These are phyloP conservation scores for Saccharum officinarum DNA, from an alignment of 176 grass and related monocot species.

Conservation along the genomic window DNA sequence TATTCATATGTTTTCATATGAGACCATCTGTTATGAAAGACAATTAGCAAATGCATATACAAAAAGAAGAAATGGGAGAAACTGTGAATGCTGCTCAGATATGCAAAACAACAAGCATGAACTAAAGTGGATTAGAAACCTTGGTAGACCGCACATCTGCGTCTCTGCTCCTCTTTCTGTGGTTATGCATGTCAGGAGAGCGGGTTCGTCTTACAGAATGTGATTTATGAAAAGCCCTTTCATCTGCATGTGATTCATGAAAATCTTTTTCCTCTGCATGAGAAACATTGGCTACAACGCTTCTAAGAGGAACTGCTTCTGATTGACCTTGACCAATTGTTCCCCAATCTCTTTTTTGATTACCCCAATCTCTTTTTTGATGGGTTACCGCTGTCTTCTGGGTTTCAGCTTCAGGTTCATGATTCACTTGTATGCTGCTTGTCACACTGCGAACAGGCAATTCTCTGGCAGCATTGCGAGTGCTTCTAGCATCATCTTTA, in stretches of 20 bases:
- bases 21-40: not conserved
- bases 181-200: slow-evolving; percentile 43
- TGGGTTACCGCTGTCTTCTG: slow-evolving; percentile 40
- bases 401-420: slow-evolving; percentile 43
- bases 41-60: not conserved
- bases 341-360: slow-evolving; percentile 64
- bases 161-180: slow-evolving; percentile 57
- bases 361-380: slow-evolving; percentile 60
- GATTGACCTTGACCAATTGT: slow-evolving; percentile 41
- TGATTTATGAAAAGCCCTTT: slow-evolving; percentile 35
- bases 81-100: not conserved
- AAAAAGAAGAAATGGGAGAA: not conserved
- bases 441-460: slow-evolving; percentile 28
- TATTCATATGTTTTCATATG: slow-evolving; percentile 16
- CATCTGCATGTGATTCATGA: slow-evolving; percentile 35
- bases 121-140: slow-evolving; percentile 37
- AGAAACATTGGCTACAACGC: slow-evolving; percentile 67
- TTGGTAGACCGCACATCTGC: slow-evolving; percentile 48
- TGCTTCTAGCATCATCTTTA: slow-evolving; percentile 37
- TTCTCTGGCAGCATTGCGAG: slow-evolving; percentile 28
- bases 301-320: slow-evolving; percentile 64
- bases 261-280: slow-evolving; percentile 45
- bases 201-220: slow-evolving; percentile 20
- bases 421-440: slow-evolving; percentile 19
- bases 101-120: slow-evolving; percentile 17